Conservation (phyloP, 2,329 filamentous ascomycete genomes). For the Fusarium sp. region DNA sequence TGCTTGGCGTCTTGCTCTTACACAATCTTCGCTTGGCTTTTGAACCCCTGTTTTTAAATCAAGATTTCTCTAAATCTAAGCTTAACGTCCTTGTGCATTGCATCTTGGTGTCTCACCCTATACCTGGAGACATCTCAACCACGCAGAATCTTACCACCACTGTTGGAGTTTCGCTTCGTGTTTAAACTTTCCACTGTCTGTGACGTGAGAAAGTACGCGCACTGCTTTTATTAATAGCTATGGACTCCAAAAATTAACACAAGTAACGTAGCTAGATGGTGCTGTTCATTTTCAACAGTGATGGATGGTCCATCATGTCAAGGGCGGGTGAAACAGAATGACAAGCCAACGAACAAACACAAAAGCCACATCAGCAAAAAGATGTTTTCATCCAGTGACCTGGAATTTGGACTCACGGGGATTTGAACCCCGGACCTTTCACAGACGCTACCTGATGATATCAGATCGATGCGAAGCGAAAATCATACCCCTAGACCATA, state of each 20-base stretch:
- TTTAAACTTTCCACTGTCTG: background rate
- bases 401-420: background rate
- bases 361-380: background rate
- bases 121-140: background rate
- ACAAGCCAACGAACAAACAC: too few species aligned
- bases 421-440: conserved; percentile 1
- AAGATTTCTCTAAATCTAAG: conserved; percentile 12
- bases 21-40: background rate
- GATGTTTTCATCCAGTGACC: background rate
- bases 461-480: background rate
- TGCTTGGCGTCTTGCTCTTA: background rate
- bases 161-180: background rate
- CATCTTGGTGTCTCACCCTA: conserved; percentile 19
- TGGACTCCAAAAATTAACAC: too few species aligned
- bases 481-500: conserved; percentile 3
- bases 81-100: conserved; percentile 7
- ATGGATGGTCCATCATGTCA: too few species aligned
- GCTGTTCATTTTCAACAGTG: too few species aligned
- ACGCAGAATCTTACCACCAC: background rate
- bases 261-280: too few species aligned
- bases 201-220: background rate
- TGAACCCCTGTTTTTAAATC: conserved; percentile 13
- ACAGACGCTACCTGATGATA: background rate
- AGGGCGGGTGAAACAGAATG: too few species aligned
- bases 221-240: too few species aligned